Conservation (phyloP, 2,329 filamentous ascomycete genomes). For the Verticillium zaregamsianum region DNA sequence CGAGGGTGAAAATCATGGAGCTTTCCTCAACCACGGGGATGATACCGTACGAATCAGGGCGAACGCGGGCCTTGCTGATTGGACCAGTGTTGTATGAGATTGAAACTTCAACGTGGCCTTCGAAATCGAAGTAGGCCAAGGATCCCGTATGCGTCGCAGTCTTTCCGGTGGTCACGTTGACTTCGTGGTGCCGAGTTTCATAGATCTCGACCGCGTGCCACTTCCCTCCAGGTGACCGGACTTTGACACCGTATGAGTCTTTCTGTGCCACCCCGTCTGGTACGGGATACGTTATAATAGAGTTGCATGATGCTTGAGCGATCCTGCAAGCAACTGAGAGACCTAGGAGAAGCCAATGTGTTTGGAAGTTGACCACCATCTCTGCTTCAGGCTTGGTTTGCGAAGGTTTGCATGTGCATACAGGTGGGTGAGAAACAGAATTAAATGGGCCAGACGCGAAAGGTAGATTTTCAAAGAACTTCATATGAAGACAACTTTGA, state of each 20-base stretch:
- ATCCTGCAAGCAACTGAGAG: not conserved
- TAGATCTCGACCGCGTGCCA: not conserved
- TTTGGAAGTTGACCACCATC: not conserved
- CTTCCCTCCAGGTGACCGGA: not conserved
- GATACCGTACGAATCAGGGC: not conserved
- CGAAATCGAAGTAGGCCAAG: slow-evolving; percentile 2
- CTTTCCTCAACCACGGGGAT: not conserved
- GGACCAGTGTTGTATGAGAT: not conserved
- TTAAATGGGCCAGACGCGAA: too few species aligned
- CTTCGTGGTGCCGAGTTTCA: slow-evolving; percentile 2
- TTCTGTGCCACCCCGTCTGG: not conserved
- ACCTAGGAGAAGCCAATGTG: not conserved
- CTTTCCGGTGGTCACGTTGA: slow-evolving; percentile 3
- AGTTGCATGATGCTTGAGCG: not conserved
- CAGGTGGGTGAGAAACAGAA: too few species aligned
- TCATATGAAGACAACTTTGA: not conserved
- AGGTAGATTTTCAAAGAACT: too few species aligned
- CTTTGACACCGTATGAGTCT: not conserved
- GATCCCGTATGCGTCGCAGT: not conserved
- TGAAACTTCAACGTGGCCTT: not conserved
- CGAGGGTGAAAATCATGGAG: not conserved
- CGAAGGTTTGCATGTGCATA: too few species aligned
- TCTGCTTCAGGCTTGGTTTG: not conserved
- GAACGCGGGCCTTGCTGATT: not conserved
- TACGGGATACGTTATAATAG: not conserved